Evolutionary conservation across 2,329 filamentous ascomycete species (phyloP).

Genomic region (Pseudocercospora fijiensis): DNA sequence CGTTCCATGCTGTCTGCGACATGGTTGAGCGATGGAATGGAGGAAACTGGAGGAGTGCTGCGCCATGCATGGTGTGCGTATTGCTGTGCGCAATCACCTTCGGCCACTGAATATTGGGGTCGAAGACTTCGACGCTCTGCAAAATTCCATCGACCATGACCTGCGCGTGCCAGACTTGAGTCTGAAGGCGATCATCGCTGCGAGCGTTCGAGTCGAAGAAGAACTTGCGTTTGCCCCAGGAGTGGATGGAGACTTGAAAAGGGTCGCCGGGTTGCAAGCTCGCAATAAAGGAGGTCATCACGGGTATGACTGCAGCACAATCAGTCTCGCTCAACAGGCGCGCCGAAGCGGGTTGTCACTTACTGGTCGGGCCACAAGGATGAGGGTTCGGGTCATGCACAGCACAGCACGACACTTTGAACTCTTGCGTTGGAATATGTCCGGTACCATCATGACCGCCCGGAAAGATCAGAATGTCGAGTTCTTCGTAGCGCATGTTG

Average conservation of each 20-base stretch:
- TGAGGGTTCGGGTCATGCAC: conserved; percentile 40
- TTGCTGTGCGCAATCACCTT: conserved; percentile 33
- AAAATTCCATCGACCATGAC: conserved; percentile 65
- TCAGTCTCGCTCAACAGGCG: not conserved
- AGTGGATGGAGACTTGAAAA: conserved; percentile 74
- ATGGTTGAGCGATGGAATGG: conserved; percentile 68
- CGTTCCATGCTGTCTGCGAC: conserved; percentile 68
- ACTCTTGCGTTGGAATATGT: conserved; percentile 75
- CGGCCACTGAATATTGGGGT: conserved; percentile 55
- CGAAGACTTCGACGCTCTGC: conserved; percentile 54
- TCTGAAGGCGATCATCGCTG: not conserved
- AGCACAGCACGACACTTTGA: conserved; percentile 73
- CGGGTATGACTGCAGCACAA: conserved; percentile 18
- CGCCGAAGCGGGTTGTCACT: not conserved
- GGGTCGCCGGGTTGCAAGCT: conserved; percentile 58
- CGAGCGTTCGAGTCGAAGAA: conserved; percentile 10
- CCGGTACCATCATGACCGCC: conserved; percentile 45
- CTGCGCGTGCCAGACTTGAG: conserved; percentile 51
- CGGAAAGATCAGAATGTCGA: conserved; percentile 82
- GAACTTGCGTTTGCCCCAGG: conserved; percentile 61
- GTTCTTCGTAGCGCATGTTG: conserved; percentile 77
- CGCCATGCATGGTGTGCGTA: not conserved
- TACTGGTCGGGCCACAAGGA: not conserved
- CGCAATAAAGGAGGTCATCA: conserved; percentile 68
- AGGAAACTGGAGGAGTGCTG: conserved; percentile 66